Conservation (phyloP, 495 filamentous ascomycete genomes). For the Neurospora sp. region DNA sequence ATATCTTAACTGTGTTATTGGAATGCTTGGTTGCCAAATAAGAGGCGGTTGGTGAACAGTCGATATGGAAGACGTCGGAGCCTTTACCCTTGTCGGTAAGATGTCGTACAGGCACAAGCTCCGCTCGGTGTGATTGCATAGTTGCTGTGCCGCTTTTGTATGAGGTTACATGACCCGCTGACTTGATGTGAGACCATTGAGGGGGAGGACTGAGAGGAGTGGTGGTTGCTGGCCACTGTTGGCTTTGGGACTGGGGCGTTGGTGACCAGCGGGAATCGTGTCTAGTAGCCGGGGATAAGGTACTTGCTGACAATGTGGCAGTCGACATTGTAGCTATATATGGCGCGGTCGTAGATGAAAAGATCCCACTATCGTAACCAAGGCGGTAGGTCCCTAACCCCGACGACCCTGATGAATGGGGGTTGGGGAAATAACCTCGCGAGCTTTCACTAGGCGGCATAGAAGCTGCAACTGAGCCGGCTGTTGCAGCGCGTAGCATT, state of each 20-base stretch:
- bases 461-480: not conserved
- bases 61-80: constrained; percentile 17
- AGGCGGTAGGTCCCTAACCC: not conserved
- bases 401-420: not conserved
- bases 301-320: not conserved
- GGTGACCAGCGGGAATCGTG: not conserved
- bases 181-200: not conserved
- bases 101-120: constrained; percentile 4
- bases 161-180: not conserved
- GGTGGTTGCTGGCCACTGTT: not conserved
- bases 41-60: constrained; percentile 8
- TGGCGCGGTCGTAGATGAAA: not conserved
- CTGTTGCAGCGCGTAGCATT: not conserved
- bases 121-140: constrained; percentile 3
- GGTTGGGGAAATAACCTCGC: not conserved
- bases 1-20: constrained; percentile 19
- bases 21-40: constrained; percentile 16
- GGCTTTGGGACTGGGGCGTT: not conserved
- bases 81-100: constrained; percentile 15
- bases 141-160: not conserved
- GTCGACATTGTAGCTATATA: not conserved
- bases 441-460: not conserved
- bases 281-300: not conserved
- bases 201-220: not conserved
- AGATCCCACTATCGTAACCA: not conserved